Base-by-base conservation (phyloP, 208 protist species). In the Acanthamoeba sp. region DNA sequence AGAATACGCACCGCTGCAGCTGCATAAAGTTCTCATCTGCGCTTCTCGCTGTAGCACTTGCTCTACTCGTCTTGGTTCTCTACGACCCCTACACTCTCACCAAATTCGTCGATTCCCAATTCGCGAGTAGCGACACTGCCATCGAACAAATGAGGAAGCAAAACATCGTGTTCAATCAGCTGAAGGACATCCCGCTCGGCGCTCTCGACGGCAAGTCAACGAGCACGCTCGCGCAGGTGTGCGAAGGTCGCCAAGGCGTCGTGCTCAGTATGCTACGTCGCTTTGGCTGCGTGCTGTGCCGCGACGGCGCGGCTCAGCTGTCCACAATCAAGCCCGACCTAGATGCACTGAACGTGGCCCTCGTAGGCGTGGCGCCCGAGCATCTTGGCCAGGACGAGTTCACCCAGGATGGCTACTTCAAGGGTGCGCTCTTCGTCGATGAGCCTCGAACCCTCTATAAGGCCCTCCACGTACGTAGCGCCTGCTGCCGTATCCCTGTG, bases 351-450 rank as follows among this genome's bases (percentile, higher is more conserved):
- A 45, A 80, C 71, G 71, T 80, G 71, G 71, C 27, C 71, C 71
- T 80, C 71, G 71, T 80, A 12, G 71, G 71, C 24, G 38, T 80
- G 24, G 71, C 36, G 16, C 71, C 32, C 38, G 71, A 80, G 71
- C 71, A 48, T 22, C 5, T 80, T 24, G 71, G 71, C 38, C 36
- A 48, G 32, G 71, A 80, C 20, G 71, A 80, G 32, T 80, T 80
- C 71, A 38, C n/a, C 36, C 10, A 38, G 71, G 71, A 29, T 22
- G 71, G 32, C 71, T 80, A 80, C 71, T 80, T 38, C 36, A 80
- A 80, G 71, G 71, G 71, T 18, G 71, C 36, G 0, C 71, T 80
- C n/a, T 29, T 80, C 29, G 36, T 80, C 71, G 71, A 80, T 45
- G 38, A 38, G 71, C 71, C 36, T 7, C 71, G 71, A 14, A 38